Conservation (phyloP, 805 yeast genomes). For the Candida ponderosae region DNA sequence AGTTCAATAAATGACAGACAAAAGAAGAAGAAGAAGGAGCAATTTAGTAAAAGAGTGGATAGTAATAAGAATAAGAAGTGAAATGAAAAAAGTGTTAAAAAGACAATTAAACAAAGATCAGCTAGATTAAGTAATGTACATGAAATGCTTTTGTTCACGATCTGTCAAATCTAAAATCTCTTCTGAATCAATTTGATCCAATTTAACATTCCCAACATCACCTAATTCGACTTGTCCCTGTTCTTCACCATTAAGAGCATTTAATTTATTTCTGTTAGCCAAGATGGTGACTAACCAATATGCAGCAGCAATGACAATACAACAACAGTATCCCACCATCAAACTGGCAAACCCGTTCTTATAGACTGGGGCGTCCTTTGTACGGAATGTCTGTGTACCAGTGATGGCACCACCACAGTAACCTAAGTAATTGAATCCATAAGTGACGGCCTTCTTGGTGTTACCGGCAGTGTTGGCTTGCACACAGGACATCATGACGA, state of each 20-base stretch:
- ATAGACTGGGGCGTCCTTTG: slow-evolving; percentile 33
- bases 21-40: too few relatives aligned
- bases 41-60: too few relatives aligned
- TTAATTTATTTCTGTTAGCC: slow-evolving; percentile 26
- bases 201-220: neutral
- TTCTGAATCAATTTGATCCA: slow-evolving; percentile 19
- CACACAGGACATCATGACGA: slow-evolving; percentile 23
- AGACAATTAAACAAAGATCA: neutral
- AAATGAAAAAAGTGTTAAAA: too few relatives aligned
- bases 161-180: slow-evolving; percentile 33
- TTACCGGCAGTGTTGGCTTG: slow-evolving; percentile 41
- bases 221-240: slow-evolving; percentile 16
- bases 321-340: slow-evolving; percentile 31
- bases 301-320: slow-evolving; percentile 27
- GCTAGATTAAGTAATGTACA: slow-evolving; percentile 21
- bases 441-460: slow-evolving; percentile 31
- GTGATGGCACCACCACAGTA: slow-evolving; percentile 36
- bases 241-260: neutral
- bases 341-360: slow-evolving; percentile 36
- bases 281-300: slow-evolving; percentile 23
- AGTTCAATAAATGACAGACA: too few relatives aligned
- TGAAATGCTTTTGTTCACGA: slow-evolving; percentile 26
- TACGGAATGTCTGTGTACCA: slow-evolving; percentile 41
- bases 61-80: too few relatives aligned
- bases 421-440: slow-evolving; percentile 28